Percentiles rank a stretch among this genome's conserved stretches.
These are phyloP conservation scores for Blastocystis sp. DNA, from an alignment of 352 stramenopile species.

Conservation along the genomic window DNA sequence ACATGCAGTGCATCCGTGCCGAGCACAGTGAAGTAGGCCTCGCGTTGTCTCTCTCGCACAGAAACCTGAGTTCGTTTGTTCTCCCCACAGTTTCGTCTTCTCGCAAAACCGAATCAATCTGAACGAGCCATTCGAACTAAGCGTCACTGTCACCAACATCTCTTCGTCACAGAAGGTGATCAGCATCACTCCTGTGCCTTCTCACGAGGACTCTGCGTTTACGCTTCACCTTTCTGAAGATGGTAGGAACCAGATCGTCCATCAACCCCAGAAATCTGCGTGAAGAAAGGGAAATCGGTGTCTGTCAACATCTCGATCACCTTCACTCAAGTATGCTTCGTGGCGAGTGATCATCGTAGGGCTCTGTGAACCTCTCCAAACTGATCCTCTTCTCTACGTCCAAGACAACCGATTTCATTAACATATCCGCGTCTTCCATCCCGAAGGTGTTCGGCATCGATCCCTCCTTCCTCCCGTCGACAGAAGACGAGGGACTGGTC, in stretches of 20 bases:
- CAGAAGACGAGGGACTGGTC: not conserved
- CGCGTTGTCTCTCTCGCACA: not conserved
- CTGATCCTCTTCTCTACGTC: slow-evolving; percentile 2
- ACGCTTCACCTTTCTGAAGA: not conserved
- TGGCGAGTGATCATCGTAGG: not conserved
- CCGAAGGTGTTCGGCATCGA: slow-evolving; percentile 47
- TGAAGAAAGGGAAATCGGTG: not conserved
- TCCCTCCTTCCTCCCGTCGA: not conserved
- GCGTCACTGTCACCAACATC: not conserved
- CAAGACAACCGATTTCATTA: not conserved
- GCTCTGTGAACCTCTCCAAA: slow-evolving; percentile 39
- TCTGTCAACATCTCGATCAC: not conserved
- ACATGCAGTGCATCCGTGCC: not conserved
- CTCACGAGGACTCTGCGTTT: not conserved
- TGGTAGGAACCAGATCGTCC: not conserved
- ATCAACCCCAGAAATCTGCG: not conserved
- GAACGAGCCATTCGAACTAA: not conserved
- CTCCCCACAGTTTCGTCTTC: slow-evolving; percentile 32
- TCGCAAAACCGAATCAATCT: not conserved
- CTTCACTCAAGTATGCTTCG: not conserved
- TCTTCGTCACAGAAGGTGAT: not conserved
- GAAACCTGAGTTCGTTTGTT: not conserved
- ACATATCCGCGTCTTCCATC: not conserved
- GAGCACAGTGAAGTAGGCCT: not conserved
- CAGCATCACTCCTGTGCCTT: not conserved